Percentiles rank a stretch among this genome's conserved stretches.
phyloP scores from a whole-genome alignment of 2,329 filamentous ascomycete species.

The Ceratocystiopsis brevicomis region DNA sequence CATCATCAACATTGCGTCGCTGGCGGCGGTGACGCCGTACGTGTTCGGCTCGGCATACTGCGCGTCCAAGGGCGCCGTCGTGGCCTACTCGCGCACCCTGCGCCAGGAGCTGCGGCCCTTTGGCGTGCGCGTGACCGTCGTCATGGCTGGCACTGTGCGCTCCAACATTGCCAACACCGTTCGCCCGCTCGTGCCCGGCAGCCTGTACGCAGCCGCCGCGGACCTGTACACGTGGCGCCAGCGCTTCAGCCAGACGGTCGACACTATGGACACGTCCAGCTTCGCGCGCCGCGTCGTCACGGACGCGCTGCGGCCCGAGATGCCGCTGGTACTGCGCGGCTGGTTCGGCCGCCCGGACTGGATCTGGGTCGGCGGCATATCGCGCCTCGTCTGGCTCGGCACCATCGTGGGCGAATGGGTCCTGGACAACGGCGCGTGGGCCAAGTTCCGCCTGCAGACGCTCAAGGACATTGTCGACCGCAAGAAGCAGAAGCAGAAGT shows the following conservation, averaged over 20 bases:
- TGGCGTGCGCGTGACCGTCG: conserved; percentile 36
- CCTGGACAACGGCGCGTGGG: conserved; percentile 16
- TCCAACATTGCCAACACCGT: conserved; percentile 28
- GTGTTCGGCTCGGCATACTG: conserved; percentile 34
- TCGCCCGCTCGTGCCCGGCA: conserved; percentile 23
- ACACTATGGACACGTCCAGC: conserved; percentile 23
- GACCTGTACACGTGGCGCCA: conserved; percentile 28
- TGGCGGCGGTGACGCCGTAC: conserved; percentile 30
- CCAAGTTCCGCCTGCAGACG: conserved; percentile 17
- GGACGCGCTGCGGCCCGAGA: conserved; percentile 21
- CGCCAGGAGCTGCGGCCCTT: conserved; percentile 35
- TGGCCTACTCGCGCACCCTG: conserved; percentile 32
- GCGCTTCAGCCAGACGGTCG: conserved; percentile 28
- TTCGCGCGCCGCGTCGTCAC: conserved; percentile 26
- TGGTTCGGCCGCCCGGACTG: conserved; percentile 24
- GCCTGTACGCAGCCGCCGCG: conserved; percentile 26
- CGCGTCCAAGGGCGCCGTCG: conserved; percentile 36
- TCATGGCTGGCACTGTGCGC: conserved; percentile 33
- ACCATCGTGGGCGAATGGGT: conserved; percentile 25
- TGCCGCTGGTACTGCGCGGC: conserved; percentile 14
- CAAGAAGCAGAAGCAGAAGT: conserved; percentile 9
- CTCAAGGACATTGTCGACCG: conserved; percentile 14
- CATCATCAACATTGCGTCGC: conserved; percentile 36
- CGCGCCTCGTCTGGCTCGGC: conserved; percentile 21
- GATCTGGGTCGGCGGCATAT: conserved; percentile 22